Evolutionary conservation across 805 yeast species (phyloP).

Genomic region (Candida saitoana): DNA sequence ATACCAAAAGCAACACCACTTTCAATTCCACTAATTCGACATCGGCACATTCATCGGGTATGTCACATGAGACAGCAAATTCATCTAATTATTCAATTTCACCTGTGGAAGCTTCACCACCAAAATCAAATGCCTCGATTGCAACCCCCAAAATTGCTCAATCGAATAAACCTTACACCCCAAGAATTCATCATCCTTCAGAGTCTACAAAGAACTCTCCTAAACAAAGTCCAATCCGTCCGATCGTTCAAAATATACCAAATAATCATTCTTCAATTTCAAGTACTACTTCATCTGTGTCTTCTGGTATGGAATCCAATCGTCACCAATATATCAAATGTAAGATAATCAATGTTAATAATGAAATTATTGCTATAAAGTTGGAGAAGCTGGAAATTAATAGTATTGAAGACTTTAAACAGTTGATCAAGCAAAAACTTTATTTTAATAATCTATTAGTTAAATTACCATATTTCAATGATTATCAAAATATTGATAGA

Average conservation of each 20-base stretch:
- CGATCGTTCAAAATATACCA: not conserved
- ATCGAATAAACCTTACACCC: conserved; percentile 3
- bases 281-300: not conserved
- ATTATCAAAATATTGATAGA: conserved; percentile 26
- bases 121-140: not conserved
- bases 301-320: not conserved
- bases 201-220: conserved; percentile 1
- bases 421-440: conserved; percentile 19
- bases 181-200: conserved; percentile 4
- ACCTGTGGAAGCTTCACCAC: not conserved
- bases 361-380: conserved; percentile 25
- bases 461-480: conserved; percentile 17
- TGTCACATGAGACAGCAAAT: not conserved
- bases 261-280: not conserved
- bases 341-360: conserved; percentile 23
- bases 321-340: conserved; percentile 19
- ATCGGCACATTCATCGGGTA: not conserved
- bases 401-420: conserved; percentile 23
- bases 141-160: not conserved
- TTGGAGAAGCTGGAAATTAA: conserved; percentile 19
- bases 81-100: not conserved
- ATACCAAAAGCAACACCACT: not conserved
- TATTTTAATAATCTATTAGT: conserved; percentile 25
- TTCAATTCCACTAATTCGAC: not conserved
- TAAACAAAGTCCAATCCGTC: not conserved